Percentiles rank a stretch among this genome's conserved stretches.
Evolutionary conservation across 140 eudicot species (phyloP).

Genomic region (Anethum foeniculum): DNA sequence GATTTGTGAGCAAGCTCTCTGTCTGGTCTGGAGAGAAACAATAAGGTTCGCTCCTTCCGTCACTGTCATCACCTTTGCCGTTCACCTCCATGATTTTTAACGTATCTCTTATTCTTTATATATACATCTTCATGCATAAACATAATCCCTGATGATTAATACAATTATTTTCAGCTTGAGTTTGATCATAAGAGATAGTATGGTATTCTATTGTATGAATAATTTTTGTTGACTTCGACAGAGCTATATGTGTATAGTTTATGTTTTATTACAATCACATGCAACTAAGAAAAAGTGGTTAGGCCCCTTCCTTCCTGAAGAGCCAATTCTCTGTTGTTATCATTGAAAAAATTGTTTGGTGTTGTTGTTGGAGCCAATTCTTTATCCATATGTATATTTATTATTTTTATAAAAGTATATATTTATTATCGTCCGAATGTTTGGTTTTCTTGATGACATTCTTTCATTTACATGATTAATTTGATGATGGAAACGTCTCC

Average conservation of each 20-base stretch:
- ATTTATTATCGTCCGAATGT: neutral
- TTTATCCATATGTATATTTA: neutral
- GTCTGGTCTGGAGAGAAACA: neutral
- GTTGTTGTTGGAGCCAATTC: neutral
- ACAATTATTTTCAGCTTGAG: neutral
- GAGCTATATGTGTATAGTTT: neutral
- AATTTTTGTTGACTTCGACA: neutral
- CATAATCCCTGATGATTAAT: neutral
- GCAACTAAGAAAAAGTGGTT: neutral
- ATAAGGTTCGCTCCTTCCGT: neutral
- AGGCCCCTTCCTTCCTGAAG: slow-evolving; percentile 3
- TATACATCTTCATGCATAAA: neutral
- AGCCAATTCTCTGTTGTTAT: neutral
- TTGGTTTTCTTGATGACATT: neutral
- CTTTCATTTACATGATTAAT: neutral
- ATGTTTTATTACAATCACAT: neutral
- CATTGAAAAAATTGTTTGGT: neutral
- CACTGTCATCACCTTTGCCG: neutral
- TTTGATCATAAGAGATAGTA: neutral
- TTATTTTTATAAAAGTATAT: neutral
- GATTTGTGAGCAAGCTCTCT: neutral
- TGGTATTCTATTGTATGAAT: neutral
- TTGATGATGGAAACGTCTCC: neutral
- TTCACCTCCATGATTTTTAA: neutral
- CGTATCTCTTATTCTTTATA: neutral